Percentiles rank a stretch among this genome's conserved stretches.
phyloP scores from a whole-genome alignment of 148 eudicot genomes.

The Linanthus parryae region DNA sequence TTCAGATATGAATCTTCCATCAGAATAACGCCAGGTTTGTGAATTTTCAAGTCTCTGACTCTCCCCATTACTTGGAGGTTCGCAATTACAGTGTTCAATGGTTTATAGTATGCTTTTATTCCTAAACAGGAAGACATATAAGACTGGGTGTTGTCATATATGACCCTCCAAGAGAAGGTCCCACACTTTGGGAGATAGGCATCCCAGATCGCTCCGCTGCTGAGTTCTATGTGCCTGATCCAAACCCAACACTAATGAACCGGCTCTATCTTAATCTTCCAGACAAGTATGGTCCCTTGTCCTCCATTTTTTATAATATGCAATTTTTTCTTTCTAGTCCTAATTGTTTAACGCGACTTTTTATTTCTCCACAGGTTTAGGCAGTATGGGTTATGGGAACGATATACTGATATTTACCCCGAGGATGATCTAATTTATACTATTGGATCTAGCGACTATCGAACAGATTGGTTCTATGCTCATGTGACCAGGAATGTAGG shows the following conservation, averaged over 20 bases:
- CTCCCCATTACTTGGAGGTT: background rate
- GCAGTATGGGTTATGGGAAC: conserved; percentile 90
- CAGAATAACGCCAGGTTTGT: conserved; percentile 27
- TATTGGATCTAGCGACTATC: conserved; percentile 36
- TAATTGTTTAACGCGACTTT: background rate
- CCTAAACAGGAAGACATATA: conserved; percentile 23
- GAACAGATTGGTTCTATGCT: conserved; percentile 71
- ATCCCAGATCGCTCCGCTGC: conserved; percentile 65
- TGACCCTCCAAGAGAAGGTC: conserved; percentile 60
- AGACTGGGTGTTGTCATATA: conserved; percentile 35
- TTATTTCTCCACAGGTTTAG: conserved; percentile 37
- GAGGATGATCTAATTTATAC: conserved; percentile 49
- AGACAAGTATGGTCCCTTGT: conserved; percentile 28
- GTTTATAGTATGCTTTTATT: background rate
- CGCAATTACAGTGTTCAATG: background rate
- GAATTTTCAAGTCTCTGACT: background rate
- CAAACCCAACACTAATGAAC: conserved; percentile 42
- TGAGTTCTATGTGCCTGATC: conserved; percentile 72
- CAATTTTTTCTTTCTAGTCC: background rate
- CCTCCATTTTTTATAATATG: background rate
- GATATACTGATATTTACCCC: conserved; percentile 62
- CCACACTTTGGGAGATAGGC: conserved; percentile 87
- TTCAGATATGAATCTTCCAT: conserved; percentile 24
- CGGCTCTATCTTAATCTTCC: conserved; percentile 23
- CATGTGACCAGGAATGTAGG: conserved; percentile 60